A percentile compares a stretch with the other conserved stretches of the same genome.
Conservation (phyloP, 2,329 filamentous ascomycete genomes). For the Diplodia intermedia region DNA sequence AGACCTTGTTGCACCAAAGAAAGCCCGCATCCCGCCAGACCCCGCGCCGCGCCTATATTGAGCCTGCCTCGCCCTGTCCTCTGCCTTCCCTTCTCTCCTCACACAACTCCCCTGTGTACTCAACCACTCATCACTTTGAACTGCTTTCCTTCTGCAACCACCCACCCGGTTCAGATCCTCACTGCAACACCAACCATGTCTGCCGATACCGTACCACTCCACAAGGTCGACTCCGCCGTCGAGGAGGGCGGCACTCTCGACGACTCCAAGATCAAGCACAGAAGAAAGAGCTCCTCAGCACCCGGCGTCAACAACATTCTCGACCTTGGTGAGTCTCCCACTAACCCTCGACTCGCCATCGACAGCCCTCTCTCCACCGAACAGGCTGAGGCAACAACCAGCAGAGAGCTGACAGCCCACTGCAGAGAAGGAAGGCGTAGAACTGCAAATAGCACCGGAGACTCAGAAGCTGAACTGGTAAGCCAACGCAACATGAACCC, state of each 20-base stretch:
- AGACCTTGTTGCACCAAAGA: conserved; percentile 31
- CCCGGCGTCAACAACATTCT: conserved; percentile 81
- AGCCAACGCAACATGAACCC: conserved; percentile 46
- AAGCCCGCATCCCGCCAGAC: conserved; percentile 30
- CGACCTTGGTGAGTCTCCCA: conserved; percentile 76
- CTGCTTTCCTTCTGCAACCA: conserved; percentile 6
- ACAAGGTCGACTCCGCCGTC: conserved; percentile 91
- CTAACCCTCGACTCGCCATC: conserved; percentile 2
- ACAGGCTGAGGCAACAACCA: not conserved
- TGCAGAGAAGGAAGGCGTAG: conserved; percentile 74
- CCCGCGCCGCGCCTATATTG: conserved; percentile 31
- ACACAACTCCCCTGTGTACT: conserved; percentile 21
- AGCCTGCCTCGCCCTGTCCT: conserved; percentile 29
- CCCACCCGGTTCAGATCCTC: conserved; percentile 9
- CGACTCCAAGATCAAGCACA: conserved; percentile 67
- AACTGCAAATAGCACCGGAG: conserved; percentile 77
- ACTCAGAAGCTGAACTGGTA: conserved; percentile 91
- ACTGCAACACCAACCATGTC: conserved; percentile 29
- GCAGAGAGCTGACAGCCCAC: conserved; percentile 41
- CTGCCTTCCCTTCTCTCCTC: not conserved
- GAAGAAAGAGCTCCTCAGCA: conserved; percentile 72
- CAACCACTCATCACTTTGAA: conserved; percentile 6
- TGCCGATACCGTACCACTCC: conserved; percentile 31
- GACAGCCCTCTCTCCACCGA: not conserved
- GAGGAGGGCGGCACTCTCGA: conserved; percentile 74